A percentile compares a stretch with the other conserved stretches of the same genome.
phyloP scores from a whole-genome alignment of 164 flowering plant genomes.

The Vitis cinerea region DNA sequence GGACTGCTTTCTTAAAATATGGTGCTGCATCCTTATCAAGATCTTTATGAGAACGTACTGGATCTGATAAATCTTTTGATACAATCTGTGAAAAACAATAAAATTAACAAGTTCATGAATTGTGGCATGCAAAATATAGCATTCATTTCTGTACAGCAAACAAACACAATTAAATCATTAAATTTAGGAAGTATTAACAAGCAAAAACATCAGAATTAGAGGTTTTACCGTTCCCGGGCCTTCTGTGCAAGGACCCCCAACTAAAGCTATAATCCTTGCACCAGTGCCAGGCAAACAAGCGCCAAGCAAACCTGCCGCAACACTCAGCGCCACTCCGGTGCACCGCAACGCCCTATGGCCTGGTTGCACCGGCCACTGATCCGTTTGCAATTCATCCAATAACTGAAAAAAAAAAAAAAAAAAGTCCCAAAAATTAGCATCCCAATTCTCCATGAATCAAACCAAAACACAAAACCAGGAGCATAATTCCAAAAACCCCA shows the following conservation, averaged over 20 bases:
- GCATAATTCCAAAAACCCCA: constrained; percentile 19
- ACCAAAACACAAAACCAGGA: not conserved
- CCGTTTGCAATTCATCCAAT: constrained; percentile 80
- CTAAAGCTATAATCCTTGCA: constrained; percentile 79
- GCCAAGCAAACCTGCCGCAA: constrained; percentile 84
- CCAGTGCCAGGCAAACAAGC: constrained; percentile 91
- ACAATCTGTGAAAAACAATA: constrained; percentile 63
- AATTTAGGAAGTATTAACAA: not conserved
- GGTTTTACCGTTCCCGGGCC: constrained; percentile 89
- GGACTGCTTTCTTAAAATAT: constrained; percentile 83
- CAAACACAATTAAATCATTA: too few species aligned
- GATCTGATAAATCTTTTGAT: constrained; percentile 92
- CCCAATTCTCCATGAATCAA: not conserved
- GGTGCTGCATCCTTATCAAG: constrained; percentile 96
- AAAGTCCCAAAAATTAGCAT: not conserved
- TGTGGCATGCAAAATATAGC: too few species aligned
- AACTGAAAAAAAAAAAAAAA: constrained; percentile 34
- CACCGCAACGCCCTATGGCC: constrained; percentile 73
- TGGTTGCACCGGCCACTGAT: constrained; percentile 89
- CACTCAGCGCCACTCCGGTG: constrained; percentile 93
- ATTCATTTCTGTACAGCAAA: too few species aligned
- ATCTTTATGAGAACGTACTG: constrained; percentile 97
- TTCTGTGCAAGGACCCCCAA: constrained; percentile 99
- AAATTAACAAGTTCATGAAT: too few species aligned
- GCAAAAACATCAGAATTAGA: not conserved